Evolutionary conservation across 2,329 filamentous ascomycete genomes (phyloP).

Genomic region (Fusarium miscanthi): DNA sequence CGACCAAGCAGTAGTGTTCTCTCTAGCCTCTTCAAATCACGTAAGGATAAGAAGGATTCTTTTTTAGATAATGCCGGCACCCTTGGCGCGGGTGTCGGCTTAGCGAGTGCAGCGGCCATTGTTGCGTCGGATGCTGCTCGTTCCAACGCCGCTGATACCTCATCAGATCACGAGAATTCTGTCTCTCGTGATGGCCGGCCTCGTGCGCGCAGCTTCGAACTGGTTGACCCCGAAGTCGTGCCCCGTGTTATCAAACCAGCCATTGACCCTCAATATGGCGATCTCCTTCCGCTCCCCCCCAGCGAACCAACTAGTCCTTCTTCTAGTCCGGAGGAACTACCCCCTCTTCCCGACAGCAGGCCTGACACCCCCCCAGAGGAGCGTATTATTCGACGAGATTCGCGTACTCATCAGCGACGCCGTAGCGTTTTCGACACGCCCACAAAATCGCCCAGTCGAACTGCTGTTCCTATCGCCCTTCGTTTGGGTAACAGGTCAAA

Average conservation of each 20-base stretch:
- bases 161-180: slow-evolving; percentile 53
- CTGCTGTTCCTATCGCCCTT: slow-evolving; percentile 68
- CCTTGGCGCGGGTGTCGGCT: slow-evolving; percentile 76
- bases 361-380: slow-evolving; percentile 67
- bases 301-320: slow-evolving; percentile 65
- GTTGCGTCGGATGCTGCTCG: slow-evolving; percentile 54
- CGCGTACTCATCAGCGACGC: slow-evolving; percentile 58
- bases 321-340: slow-evolving; percentile 55
- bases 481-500: slow-evolving; percentile 61
- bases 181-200: slow-evolving; percentile 38
- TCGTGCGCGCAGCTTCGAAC: slow-evolving; percentile 48
- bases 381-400: slow-evolving; percentile 54
- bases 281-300: slow-evolving; percentile 72
- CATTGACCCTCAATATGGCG: slow-evolving; percentile 74
- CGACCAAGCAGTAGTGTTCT: slow-evolving; percentile 57
- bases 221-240: slow-evolving; percentile 68
- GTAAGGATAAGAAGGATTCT: slow-evolving; percentile 63
- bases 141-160: slow-evolving; percentile 60
- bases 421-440: slow-evolving; percentile 61
- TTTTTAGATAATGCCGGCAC: slow-evolving; percentile 80
- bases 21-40: slow-evolving; percentile 61
- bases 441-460: slow-evolving; percentile 64
- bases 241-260: slow-evolving; percentile 70
- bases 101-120: slow-evolving; percentile 62
- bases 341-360: slow-evolving; percentile 69